Percentiles rank a stretch among this genome's conserved stretches.
These are phyloP conservation scores for Acanthamoeba healyi DNA, from an alignment of 208 protist genomes.

Conservation along the genomic window DNA sequence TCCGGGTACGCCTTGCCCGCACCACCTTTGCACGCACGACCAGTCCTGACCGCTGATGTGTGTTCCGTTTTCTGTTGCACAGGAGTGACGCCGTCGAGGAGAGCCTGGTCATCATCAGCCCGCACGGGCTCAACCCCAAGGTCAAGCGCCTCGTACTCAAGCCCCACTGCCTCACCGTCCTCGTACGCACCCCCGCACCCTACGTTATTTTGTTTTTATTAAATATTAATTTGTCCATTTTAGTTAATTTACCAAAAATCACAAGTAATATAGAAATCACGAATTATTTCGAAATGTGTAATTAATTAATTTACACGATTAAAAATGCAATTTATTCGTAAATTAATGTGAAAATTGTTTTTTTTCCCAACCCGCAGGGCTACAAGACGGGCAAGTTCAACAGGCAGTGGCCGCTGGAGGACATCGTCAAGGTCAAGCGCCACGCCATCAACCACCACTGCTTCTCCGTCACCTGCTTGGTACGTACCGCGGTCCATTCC, in stretches of 20 bases:
- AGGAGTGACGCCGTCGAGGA: constrained; percentile 49
- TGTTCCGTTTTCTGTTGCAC: not conserved
- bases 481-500: not conserved
- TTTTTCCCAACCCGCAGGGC: not conserved
- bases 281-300: not conserved
- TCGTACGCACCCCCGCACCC: not conserved
- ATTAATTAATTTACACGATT: not conserved
- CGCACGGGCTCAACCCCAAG: constrained; percentile 58
- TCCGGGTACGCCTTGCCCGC: not conserved
- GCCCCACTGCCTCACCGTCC: not conserved
- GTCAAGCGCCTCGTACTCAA: constrained; percentile 55
- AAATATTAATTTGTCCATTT: no score
- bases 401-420: constrained; percentile 37
- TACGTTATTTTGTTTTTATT: not conserved
- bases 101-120: constrained; percentile 16
- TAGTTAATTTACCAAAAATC: no score
- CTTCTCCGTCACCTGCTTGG: constrained; percentile 40
- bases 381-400: constrained; percentile 44
- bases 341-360: not conserved
- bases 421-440: constrained; percentile 53
- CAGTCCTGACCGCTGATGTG: not conserved
- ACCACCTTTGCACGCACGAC: not conserved
- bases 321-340: not conserved
- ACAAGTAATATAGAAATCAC: no score
- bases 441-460: constrained; percentile 54